phyloP scores from a whole-genome alignment of 1,284 basidiomycete species.

The Caloboletus inedulis region DNA sequence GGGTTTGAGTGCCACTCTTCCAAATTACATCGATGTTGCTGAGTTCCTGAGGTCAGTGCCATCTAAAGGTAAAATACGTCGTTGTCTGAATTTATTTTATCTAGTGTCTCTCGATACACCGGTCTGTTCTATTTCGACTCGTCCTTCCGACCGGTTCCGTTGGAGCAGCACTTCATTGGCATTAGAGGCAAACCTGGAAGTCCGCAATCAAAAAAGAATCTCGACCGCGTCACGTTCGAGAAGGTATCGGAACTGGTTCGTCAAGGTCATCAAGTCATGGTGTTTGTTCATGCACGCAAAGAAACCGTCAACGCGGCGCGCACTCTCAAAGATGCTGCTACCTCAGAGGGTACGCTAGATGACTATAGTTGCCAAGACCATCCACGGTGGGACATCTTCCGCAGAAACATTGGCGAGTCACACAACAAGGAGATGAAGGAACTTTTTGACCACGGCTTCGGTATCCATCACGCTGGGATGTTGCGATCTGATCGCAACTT shows the following conservation, averaged over 20 bases:
- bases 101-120: constrained; percentile 80
- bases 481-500: constrained; percentile 90
- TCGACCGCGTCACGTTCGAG: constrained; percentile 89
- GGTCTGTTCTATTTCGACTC: constrained; percentile 99
- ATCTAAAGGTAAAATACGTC: not conserved
- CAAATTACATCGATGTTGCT: constrained; percentile 96
- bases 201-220: constrained; percentile 72
- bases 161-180: constrained; percentile 98
- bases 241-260: constrained; percentile 84
- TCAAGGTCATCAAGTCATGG: constrained; percentile 97
- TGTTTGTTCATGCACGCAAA: constrained; percentile 98
- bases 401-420: constrained; percentile 75
- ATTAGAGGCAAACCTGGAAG: constrained; percentile 90
- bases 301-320: constrained; percentile 95
- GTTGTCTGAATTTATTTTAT: constrained; percentile 10
- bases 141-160: constrained; percentile 94
- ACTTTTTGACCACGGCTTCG: constrained; percentile 90
- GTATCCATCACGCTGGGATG: constrained; percentile 99
- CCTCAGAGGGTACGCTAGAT: constrained; percentile 70
- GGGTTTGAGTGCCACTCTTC: constrained; percentile 95
- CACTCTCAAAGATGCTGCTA: constrained; percentile 80
- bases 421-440: constrained; percentile 97
- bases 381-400: constrained; percentile 73
- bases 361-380: constrained; percentile 81
- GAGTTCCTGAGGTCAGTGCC: constrained; percentile 80